Percentiles rank a stretch among this genome's conserved stretches.
Conservation (phyloP, 768 basidiomycete genomes). For the Trametes coccinea region DNA sequence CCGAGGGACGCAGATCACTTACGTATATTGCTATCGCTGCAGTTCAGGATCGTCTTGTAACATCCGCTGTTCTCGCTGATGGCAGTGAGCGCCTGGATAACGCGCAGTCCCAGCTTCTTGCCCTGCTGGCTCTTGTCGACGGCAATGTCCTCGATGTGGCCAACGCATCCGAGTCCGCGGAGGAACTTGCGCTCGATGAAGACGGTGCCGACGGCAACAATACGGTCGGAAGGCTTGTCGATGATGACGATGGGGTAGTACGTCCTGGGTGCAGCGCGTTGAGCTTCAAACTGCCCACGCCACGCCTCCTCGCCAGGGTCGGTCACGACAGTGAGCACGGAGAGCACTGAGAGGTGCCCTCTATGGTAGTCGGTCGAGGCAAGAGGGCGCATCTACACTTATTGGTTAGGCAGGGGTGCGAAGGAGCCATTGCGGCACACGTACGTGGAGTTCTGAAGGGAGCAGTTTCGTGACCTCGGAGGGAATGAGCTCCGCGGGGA, state of each 20-base stretch:
- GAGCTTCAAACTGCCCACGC: conserved; percentile 62
- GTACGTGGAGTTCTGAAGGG: conserved; percentile 67
- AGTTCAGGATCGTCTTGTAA: conserved; percentile 99
- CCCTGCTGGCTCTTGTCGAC: conserved; percentile 89
- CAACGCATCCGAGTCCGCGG: conserved; percentile 79
- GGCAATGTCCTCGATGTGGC: conserved; percentile 98
- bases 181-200: conserved; percentile 96
- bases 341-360: conserved; percentile 82
- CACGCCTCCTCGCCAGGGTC: conserved; percentile 70
- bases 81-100: conserved; percentile 83
- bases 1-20: conserved; percentile 38
- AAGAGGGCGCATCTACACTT: conserved; percentile 80
- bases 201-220: conserved; percentile 82
- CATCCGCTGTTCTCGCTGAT: conserved; percentile 80
- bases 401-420: not conserved
- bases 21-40: conserved; percentile 90
- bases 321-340: conserved; percentile 67
- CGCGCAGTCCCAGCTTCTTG: conserved; percentile 82
- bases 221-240: conserved; percentile 66
- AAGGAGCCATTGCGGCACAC: conserved; percentile 20
- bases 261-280: conserved; percentile 54
- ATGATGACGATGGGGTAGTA: conserved; percentile 90
- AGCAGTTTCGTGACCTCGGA: conserved; percentile 57
- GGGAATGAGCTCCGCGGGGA: conserved; percentile 72
- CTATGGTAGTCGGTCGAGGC: conserved; percentile 80